Conservation (phyloP, 345 rosid species). For the Aethionema arabicum region DNA sequence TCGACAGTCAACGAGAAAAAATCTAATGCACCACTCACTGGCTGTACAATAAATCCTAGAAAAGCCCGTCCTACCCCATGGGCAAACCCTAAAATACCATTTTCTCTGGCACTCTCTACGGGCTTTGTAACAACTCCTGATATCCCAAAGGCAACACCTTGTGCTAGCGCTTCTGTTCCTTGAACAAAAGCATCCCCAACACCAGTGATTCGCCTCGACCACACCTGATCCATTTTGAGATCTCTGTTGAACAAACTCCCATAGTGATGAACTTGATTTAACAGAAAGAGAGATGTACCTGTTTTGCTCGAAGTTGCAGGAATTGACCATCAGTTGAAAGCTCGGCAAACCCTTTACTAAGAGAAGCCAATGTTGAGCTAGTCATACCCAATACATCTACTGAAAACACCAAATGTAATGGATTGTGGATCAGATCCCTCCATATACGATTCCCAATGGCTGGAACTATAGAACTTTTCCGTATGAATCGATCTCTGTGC, state of each 20-base stretch:
- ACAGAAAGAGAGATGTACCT: conserved; percentile 47
- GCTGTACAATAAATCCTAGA: conserved; percentile 83
- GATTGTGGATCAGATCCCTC: conserved; percentile 98
- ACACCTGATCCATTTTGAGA: conserved; percentile 54
- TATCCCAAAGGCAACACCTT: conserved; percentile 96
- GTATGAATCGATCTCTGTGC: conserved; percentile 85
- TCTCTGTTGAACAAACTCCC: conserved; percentile 21
- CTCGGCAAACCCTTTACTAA: conserved; percentile 96
- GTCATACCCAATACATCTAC: conserved; percentile 98
- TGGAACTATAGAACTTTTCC: conserved; percentile 85
- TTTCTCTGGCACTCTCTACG: conserved; percentile 86
- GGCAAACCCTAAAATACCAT: conserved; percentile 88
- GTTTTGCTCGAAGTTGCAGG: conserved; percentile 87
- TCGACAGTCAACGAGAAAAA: conserved; percentile 91
- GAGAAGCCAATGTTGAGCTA: conserved; percentile 94
- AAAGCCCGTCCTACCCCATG: conserved; percentile 92
- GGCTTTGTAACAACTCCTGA: conserved; percentile 97
- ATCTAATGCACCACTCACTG: conserved; percentile 94
- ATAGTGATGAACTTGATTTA: conserved; percentile 9
- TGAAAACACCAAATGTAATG: conserved; percentile 86
- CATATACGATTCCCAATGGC: conserved; percentile 83
- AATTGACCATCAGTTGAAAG: conserved; percentile 97
- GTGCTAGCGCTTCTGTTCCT: conserved; percentile 99
- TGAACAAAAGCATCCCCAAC: conserved; percentile 90
- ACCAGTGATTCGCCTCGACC: conserved; percentile 94